phyloP scores from a whole-genome alignment of 768 basidiomycete genomes.

The Lactarius hengduanensis region DNA sequence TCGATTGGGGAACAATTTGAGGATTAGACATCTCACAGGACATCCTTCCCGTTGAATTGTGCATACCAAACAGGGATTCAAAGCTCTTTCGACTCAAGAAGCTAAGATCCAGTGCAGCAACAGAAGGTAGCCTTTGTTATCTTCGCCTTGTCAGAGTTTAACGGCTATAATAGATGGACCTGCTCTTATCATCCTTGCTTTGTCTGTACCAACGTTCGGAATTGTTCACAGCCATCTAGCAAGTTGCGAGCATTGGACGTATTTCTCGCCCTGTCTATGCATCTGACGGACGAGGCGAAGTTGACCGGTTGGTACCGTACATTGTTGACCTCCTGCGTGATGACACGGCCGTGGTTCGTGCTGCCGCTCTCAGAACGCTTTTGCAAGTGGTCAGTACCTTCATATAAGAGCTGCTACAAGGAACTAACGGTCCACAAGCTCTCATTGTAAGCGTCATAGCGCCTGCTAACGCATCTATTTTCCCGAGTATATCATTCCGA shows the following conservation, averaged over 20 bases:
- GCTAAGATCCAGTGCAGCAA: constrained; percentile 47
- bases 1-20: not conserved
- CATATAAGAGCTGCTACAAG: not conserved
- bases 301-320: constrained; percentile 92
- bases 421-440: constrained; percentile 36
- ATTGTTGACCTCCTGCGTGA: constrained; percentile 87
- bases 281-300: constrained; percentile 92
- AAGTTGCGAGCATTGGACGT: constrained; percentile 84
- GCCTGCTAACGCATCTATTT: constrained; percentile 63
- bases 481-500: constrained; percentile 95
- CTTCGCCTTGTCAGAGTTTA: not conserved
- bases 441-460: constrained; percentile 70
- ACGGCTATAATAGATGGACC: constrained; percentile 69
- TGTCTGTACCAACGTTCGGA: constrained; percentile 85
- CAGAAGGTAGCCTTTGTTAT: constrained; percentile 52
- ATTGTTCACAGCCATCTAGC: constrained; percentile 81
- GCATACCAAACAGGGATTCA: constrained; percentile 65
- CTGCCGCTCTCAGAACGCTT: constrained; percentile 70
- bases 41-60: constrained; percentile 72
- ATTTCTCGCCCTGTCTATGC: constrained; percentile 74
- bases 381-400: constrained; percentile 71
- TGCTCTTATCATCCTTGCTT: constrained; percentile 85
- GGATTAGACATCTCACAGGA: constrained; percentile 44
- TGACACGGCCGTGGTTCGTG: constrained; percentile 79
- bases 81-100: constrained; percentile 40